A percentile compares a stretch with the other conserved stretches of the same genome.
Conservation (phyloP, 2,329 filamentous ascomycete genomes). For the Reticulascus tulasneorum region DNA sequence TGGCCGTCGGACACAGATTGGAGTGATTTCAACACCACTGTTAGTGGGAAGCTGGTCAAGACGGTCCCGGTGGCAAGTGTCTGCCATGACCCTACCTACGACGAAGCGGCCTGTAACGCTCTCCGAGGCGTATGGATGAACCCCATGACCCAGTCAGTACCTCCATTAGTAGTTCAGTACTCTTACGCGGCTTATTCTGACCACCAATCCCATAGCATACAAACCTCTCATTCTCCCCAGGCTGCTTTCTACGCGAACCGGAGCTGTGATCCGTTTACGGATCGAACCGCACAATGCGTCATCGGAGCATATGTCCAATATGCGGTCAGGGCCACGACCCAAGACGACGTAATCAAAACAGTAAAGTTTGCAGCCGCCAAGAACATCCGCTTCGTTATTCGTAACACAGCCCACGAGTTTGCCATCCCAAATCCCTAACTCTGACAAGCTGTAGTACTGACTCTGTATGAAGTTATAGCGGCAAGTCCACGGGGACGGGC, state of each 20-base stretch:
- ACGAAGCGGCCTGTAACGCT: slow-evolving; percentile 37
- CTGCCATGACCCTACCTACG: slow-evolving; percentile 47
- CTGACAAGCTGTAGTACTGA: no score
- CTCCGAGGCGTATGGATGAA: slow-evolving; percentile 39
- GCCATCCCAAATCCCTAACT: slow-evolving; percentile 1
- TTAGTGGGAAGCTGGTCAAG: slow-evolving; percentile 45
- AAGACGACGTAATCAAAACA: slow-evolving; percentile 9
- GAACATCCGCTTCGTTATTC: slow-evolving; percentile 38
- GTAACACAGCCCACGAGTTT: slow-evolving; percentile 29
- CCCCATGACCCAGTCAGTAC: slow-evolving; percentile 40
- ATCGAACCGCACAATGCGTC: slow-evolving; percentile 5
- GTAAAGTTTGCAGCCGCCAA: slow-evolving; percentile 30
- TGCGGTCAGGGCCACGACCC: slow-evolving; percentile 9
- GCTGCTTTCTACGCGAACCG: slow-evolving; percentile 33
- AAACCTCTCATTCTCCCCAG: slow-evolving; percentile 35
- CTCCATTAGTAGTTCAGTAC: no score
- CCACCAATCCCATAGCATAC: slow-evolving; percentile 18
- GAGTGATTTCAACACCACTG: slow-evolving; percentile 44
- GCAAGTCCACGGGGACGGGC: slow-evolving; percentile 31
- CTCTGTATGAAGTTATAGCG: no score
- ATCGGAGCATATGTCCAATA: slow-evolving; percentile 11
- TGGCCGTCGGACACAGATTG: slow-evolving; percentile 48
- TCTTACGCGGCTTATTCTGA: neutral
- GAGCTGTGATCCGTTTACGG: slow-evolving; percentile 34
- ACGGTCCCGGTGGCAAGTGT: slow-evolving; percentile 46